These are phyloP conservation scores for Thelonectria rubi DNA, from an alignment of 2,329 filamentous ascomycete species.

Conservation along the genomic window DNA sequence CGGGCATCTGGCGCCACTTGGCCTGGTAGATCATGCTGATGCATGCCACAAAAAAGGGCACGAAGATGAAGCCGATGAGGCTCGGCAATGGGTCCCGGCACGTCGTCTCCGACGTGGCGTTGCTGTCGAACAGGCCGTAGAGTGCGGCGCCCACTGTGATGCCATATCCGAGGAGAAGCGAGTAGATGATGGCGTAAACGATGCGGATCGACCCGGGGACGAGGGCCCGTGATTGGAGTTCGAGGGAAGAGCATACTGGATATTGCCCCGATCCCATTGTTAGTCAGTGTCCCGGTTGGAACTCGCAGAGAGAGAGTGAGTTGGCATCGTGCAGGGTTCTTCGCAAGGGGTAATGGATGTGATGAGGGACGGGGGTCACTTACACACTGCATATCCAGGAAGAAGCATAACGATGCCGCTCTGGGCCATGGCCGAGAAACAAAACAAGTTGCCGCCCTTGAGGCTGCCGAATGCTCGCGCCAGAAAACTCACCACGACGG, in stretches of 20 bases:
- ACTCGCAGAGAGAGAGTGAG: background rate
- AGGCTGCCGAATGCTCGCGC: slow-evolving; percentile 72
- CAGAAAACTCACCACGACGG: slow-evolving; percentile 69
- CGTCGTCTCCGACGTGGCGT: slow-evolving; percentile 56
- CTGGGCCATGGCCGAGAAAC: slow-evolving; percentile 72
- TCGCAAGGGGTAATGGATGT: background rate
- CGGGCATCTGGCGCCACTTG: slow-evolving; percentile 81
- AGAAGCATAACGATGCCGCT: slow-evolving; percentile 72
- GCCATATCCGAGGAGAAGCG: slow-evolving; percentile 75
- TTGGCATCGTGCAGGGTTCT: background rate
- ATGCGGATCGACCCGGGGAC: slow-evolving; percentile 77
- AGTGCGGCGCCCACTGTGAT: slow-evolving; percentile 73
- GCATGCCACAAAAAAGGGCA: slow-evolving; percentile 76
- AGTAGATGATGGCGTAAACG: slow-evolving; percentile 79
- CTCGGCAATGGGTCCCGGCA: slow-evolving; percentile 56
- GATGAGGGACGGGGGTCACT: slow-evolving; percentile 34
- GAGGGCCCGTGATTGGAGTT: slow-evolving; percentile 74
- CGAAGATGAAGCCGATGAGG: slow-evolving; percentile 72
- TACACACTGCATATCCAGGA: slow-evolving; percentile 69
- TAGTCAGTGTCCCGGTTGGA: background rate
- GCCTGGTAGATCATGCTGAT: slow-evolving; percentile 82
- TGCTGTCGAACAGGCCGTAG: slow-evolving; percentile 67
- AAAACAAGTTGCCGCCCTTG: slow-evolving; percentile 60
- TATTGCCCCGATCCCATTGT: background rate
- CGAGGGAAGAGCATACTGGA: slow-evolving; percentile 59